Evolutionary conservation across 2,329 filamentous ascomycete species (phyloP), one percentile per base, ranked within the genome.

Genomic region (Epichloe uncinata): DNA sequence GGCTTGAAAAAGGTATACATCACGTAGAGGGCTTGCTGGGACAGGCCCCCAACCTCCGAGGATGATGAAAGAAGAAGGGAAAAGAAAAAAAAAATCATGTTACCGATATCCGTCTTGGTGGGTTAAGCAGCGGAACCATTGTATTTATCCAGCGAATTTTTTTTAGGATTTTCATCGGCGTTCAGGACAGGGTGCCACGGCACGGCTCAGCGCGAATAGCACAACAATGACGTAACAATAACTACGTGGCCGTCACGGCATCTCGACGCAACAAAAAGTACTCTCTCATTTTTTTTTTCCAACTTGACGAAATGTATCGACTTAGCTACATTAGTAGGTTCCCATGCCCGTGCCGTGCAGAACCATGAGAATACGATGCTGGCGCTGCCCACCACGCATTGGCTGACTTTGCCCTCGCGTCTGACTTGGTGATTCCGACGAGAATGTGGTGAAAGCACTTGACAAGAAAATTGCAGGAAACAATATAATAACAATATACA

Each of bases 1-100:
- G 73, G 79, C 50, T 69, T 93, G 52, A 85, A 85, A 96, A 96
- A 94, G 71, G 89, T 97, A 20, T 98, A 84, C 63, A 95, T 97
- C 52, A 87, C 87, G 49, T 95, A 69, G 61, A 5, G 4, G 4
- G 2, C 16, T 34, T 2, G 5, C 13, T 42, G 15, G 3, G 26
- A 8, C 26, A 30, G 26, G 26, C 18, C 2, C 26, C 8, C 4
- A 9, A 30, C 30, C 3, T 4, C 30, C 9, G 5, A 37, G 15
- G 15, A 37, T 13, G 15, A 36, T 5, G 35, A 15, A 36, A 36
- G 3, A 36, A 36, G 3, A 36, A 36, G 15, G 16, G 16, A 2
- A 18, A 12, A 34, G 6, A 7, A 20, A 13, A 44, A 34, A 12
- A 11, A 13, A 9, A n/a, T 15, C 41, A 20, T 42, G 5, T 8